Evolutionary conservation across 1,139 yeast species (phyloP), one percentile per base, ranked within the genome.

Genomic region (Eremothecium cymbalariae): DNA sequence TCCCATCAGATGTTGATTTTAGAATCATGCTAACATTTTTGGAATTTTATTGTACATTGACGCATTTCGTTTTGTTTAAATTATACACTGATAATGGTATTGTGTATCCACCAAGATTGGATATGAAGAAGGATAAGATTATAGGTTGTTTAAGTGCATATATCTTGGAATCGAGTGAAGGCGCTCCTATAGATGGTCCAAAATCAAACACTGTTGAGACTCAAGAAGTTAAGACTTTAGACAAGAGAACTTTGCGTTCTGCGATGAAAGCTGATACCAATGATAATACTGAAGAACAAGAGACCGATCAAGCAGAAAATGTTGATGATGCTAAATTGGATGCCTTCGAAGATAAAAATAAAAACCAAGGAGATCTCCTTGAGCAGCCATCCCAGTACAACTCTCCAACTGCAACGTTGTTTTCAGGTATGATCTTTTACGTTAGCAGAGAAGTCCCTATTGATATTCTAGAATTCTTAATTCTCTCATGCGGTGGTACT

Each of bases 361-460:
- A 74, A 50, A 73, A 75, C 40, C 64, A 77, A 24, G 94, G 93
- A 50, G 97, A 88, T 57, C 56, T 71, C 37, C 70, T 90, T 47
- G 67, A 69, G 32, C 98, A 90, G 63, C 98, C 97, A 27, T 69
- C 79, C 17, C 68, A 73, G 51, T 71, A 61, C 43, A 68, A 65
- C 21, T 67, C 74, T 21, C 72, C 78, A 30, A 66, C 74, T 14
- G 70, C 85, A 9, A 67, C 68, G 21, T 64, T 90, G 38, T 84
- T 90, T 56, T 67, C 79, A 34, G 72, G 74, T 39, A 82, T 86
- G 55, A 74, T 81, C 6, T 88, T 90, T 59, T 90, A 65, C 56
- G 74, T 93, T 42, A 95, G 97, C 38, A 80, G 99, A 62, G 99
- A 90, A 65, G 98, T 90, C 29, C 86, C 97, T 17, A 68, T 88